Percentiles rank a stretch among this genome's conserved stretches.
These are phyloP conservation scores for Colletotrichum australisinense DNA, from an alignment of 2,329 filamentous ascomycete species.

Conservation along the genomic window DNA sequence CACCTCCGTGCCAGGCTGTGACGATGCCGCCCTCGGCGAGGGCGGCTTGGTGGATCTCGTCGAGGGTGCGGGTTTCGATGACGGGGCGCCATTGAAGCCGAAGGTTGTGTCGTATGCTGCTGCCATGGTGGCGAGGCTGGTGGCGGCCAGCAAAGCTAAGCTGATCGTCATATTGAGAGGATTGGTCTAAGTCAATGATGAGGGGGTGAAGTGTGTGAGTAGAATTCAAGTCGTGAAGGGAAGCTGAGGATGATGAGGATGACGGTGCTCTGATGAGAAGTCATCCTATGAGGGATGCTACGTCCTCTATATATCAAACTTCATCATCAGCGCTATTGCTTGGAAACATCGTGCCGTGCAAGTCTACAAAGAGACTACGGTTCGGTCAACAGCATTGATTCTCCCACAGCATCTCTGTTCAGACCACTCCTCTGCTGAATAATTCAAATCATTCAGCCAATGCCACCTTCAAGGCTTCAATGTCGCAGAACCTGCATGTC, in stretches of 20 bases:
- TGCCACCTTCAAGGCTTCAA: neutral
- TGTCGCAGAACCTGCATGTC: neutral
- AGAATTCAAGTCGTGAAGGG: neutral
- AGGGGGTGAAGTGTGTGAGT: neutral
- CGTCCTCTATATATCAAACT: neutral
- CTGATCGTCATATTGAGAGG: neutral
- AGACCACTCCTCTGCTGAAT: neutral
- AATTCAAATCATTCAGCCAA: neutral
- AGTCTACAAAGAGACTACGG: neutral
- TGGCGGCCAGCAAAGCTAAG: neutral
- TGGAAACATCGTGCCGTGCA: neutral
- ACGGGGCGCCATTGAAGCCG: slow-evolving; percentile 34
- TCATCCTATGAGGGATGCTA: neutral
- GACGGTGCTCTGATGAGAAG: neutral
- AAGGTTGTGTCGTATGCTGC: slow-evolving; percentile 6
- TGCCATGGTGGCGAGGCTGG: neutral
- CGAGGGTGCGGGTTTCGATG: slow-evolving; percentile 58
- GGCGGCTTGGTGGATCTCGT: slow-evolving; percentile 63
- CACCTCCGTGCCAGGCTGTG: slow-evolving; percentile 60
- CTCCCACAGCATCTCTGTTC: neutral
- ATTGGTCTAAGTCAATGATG: no score
- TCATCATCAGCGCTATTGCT: neutral
- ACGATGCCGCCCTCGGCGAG: slow-evolving; percentile 58
- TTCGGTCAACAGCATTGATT: neutral
- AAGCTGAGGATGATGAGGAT: neutral